phyloP scores from a whole-genome alignment of 2,329 filamentous ascomycete species.

The Trichoderma sp. region DNA sequence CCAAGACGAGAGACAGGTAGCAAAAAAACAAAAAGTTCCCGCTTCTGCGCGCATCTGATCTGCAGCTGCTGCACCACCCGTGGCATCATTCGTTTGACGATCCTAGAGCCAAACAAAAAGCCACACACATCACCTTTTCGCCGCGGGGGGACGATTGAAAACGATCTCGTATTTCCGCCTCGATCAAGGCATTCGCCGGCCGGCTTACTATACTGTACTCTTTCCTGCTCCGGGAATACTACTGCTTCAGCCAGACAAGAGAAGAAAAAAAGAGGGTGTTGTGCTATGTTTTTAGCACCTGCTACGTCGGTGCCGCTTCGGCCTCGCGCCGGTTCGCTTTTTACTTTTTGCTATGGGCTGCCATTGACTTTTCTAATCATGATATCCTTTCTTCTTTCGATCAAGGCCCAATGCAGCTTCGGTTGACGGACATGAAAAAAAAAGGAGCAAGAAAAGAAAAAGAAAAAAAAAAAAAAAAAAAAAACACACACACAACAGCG shows the following conservation, averaged over 20 bases:
- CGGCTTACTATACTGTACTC: no score
- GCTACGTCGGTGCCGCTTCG: not conserved
- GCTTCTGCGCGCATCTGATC: not conserved
- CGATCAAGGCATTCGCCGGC: not conserved
- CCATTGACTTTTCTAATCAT: not conserved
- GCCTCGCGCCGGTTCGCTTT: not conserved
- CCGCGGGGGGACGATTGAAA: not conserved
- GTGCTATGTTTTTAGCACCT: not conserved
- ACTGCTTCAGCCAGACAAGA: not conserved
- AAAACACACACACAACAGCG: not conserved
- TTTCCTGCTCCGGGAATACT: not conserved
- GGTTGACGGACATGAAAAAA: not conserved
- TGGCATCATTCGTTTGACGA: not conserved
- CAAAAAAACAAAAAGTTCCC: not conserved
- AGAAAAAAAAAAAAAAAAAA: no score
- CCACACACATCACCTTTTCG: not conserved
- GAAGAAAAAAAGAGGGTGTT: not conserved
- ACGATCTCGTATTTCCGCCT: not conserved
- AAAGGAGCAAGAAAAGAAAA: no score
- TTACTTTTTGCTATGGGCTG: not conserved
- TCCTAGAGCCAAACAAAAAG: not conserved
- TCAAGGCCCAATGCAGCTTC: not conserved
- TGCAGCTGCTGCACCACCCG: not conserved
- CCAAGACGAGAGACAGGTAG: not conserved
- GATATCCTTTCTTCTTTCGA: no score